phyloP scores from a whole-genome alignment of 1,139 yeast species.

The Hemisphaericaspora xylofermentans region DNA sequence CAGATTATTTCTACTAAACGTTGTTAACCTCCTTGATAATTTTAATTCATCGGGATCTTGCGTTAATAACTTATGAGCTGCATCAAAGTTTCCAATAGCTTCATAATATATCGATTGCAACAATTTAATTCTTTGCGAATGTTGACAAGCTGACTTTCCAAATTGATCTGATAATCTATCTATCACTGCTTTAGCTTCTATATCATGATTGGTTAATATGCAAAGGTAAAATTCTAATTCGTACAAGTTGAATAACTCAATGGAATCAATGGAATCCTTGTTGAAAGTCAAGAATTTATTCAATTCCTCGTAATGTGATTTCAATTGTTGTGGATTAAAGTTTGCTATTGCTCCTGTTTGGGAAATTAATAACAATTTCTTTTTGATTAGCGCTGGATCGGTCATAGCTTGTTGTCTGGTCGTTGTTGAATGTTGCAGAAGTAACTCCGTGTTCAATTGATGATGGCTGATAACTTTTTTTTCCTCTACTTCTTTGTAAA shows the following conservation, averaged over 20 bases:
- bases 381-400: slow-evolving; percentile 19
- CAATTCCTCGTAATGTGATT: slow-evolving; percentile 32
- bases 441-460: background rate
- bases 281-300: slow-evolving; percentile 28
- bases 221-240: slow-evolving; percentile 74
- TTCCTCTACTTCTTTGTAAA: background rate
- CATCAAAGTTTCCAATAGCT: slow-evolving; percentile 43
- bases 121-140: slow-evolving; percentile 57
- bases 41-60: slow-evolving; percentile 35
- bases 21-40: slow-evolving; percentile 35
- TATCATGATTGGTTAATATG: slow-evolving; percentile 63
- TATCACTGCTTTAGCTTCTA: slow-evolving; percentile 65
- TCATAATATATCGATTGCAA: slow-evolving; percentile 59
- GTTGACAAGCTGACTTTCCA: slow-evolving; percentile 35
- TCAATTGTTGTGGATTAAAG: slow-evolving; percentile 36
- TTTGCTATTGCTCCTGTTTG: slow-evolving; percentile 37
- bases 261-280: slow-evolving; percentile 35
- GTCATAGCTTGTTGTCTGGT: slow-evolving; percentile 1
- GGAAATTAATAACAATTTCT: slow-evolving; percentile 26
- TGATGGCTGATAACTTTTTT: background rate
- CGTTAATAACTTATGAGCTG: slow-evolving; percentile 39
- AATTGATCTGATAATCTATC: slow-evolving; percentile 68
- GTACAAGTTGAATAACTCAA: slow-evolving; percentile 57
- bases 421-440: no score
- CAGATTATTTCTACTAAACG: slow-evolving; percentile 26